phyloP scores from a whole-genome alignment of 78 protist genomes.

The Dictyostelium firmibasis region DNA sequence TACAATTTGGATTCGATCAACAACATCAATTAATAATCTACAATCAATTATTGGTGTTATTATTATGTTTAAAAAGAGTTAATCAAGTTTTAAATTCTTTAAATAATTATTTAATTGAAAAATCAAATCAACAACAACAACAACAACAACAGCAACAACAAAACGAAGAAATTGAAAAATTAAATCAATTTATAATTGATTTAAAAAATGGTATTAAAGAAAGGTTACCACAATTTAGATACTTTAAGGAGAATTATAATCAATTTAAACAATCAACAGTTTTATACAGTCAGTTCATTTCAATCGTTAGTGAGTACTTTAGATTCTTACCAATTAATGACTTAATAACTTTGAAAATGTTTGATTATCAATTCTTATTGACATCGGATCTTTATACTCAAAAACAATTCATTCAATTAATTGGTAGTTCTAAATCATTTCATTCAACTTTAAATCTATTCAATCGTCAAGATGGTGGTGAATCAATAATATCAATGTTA shows the following conservation, averaged over 20 bases:
- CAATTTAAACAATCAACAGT: background rate
- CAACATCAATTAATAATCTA: constrained; percentile 9
- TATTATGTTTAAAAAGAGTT: constrained; percentile 50
- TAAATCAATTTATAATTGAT: constrained; percentile 11
- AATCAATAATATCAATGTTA: constrained; percentile 33
- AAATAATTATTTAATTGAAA: background rate
- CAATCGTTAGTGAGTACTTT: constrained; percentile 19
- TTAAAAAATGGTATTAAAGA: constrained; percentile 33
- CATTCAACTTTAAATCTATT: constrained; percentile 14
- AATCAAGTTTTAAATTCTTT: constrained; percentile 29
- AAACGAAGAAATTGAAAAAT: background rate
- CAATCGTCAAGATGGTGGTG: background rate
- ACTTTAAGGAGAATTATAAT: constrained; percentile 1
- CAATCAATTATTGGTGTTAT: constrained; percentile 9
- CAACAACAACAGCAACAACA: background rate
- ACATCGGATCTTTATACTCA: constrained; percentile 30
- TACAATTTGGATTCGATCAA: background rate
- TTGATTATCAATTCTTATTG: background rate
- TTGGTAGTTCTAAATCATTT: constrained; percentile 41
- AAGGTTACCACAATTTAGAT: constrained; percentile 10
- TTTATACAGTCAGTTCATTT: constrained; percentile 12
- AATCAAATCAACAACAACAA: background rate
- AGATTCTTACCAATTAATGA: constrained; percentile 16
- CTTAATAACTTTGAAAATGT: background rate
- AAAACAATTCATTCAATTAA: constrained; percentile 47